These are phyloP conservation scores for Arachnopeziza araneosa DNA, from an alignment of 2,329 filamentous ascomycete species.

Conservation along the genomic window DNA sequence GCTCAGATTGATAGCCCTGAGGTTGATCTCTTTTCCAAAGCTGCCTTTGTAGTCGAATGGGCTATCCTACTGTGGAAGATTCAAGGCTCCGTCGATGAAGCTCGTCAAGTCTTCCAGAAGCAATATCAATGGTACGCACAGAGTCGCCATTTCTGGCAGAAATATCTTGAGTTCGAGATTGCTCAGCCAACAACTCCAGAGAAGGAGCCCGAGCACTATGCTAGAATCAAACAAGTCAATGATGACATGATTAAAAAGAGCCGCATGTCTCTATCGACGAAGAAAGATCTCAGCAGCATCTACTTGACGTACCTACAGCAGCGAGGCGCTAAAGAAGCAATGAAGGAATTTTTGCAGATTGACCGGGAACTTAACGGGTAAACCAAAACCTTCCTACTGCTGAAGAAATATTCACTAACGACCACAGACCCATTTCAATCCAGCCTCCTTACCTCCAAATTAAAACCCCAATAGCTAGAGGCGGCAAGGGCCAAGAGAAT, in stretches of 20 bases:
- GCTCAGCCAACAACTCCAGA: conserved; percentile 67
- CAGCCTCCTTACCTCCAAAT: conserved; percentile 33
- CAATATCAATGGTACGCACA: conserved; percentile 81
- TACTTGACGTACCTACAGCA: conserved; percentile 85
- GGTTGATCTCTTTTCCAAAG: conserved; percentile 75
- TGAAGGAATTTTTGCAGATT: conserved; percentile 77
- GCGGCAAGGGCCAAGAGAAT: conserved; percentile 37
- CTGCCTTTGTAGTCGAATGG: conserved; percentile 83
- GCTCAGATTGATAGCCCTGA: conserved; percentile 68
- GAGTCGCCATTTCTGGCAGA: conserved; percentile 84
- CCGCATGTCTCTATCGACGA: conserved; percentile 57
- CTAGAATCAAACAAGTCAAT: conserved; percentile 76
- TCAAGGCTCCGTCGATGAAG: conserved; percentile 74
- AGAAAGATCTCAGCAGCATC: conserved; percentile 68
- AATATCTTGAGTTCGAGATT: conserved; percentile 83
- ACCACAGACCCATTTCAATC: conserved; percentile 37
- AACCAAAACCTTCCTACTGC: conserved; percentile 26
- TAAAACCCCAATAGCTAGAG: conserved; percentile 20
- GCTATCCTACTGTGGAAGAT: conserved; percentile 81
- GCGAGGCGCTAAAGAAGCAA: conserved; percentile 73
- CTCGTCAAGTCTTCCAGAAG: conserved; percentile 74
- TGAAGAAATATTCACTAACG: conserved; percentile 8
- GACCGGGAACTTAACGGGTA: conserved; percentile 86
- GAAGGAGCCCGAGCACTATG: conserved; percentile 58
- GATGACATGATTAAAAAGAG: conserved; percentile 70